Percentiles rank a stretch among this genome's conserved stretches.
phyloP scores from a whole-genome alignment of 1,284 basidiomycete genomes.

The Gastroboletus turbinatus region DNA sequence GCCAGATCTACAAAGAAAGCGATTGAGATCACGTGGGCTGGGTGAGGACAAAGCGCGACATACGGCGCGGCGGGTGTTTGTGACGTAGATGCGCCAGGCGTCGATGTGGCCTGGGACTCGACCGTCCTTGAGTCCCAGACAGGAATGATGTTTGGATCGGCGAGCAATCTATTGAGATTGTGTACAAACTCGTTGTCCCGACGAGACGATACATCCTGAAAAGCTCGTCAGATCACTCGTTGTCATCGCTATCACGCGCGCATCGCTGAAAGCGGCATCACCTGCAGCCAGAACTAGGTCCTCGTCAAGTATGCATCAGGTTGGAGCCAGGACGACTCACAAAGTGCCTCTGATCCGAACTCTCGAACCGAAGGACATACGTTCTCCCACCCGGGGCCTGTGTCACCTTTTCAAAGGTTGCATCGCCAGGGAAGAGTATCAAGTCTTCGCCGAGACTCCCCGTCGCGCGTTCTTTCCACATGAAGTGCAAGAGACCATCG shows the following conservation, averaged over 20 bases:
- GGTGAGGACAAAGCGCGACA: neutral
- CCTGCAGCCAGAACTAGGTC: constrained; percentile 81
- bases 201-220: constrained; percentile 63
- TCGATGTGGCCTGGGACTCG: constrained; percentile 38
- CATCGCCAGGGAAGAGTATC: constrained; percentile 77
- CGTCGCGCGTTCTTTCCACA: constrained; percentile 71
- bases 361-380: constrained; percentile 79
- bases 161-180: constrained; percentile 67
- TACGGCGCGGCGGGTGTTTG: constrained; percentile 23
- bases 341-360: constrained; percentile 78
- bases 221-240: constrained; percentile 7
- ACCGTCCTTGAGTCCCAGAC: constrained; percentile 49
- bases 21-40: neutral
- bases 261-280: constrained; percentile 28
- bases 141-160: constrained; percentile 59
- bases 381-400: constrained; percentile 62
- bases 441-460: constrained; percentile 68
- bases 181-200: constrained; percentile 69
- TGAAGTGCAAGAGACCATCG: constrained; percentile 73
- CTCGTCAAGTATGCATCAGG: constrained; percentile 4
- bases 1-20: neutral
- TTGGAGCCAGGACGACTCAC: constrained; percentile 44
- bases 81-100: constrained; percentile 36
- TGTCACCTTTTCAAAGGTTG: constrained; percentile 67
- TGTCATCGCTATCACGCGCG: neutral